Conservation (phyloP, 2,329 filamentous ascomycete genomes). For the Cercospora berteroae region DNA sequence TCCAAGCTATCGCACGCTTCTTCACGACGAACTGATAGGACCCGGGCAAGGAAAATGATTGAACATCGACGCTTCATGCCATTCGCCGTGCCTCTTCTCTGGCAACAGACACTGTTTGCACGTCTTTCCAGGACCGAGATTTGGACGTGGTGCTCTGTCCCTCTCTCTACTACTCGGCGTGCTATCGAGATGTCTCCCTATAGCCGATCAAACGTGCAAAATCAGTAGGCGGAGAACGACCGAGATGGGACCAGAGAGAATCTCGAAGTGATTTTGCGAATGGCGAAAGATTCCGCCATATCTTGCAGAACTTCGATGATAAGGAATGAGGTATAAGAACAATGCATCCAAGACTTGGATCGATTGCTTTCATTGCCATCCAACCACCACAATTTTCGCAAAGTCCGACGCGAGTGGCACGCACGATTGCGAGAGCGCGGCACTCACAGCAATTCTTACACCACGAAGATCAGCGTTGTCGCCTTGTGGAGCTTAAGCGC, state of each 20-base stretch:
- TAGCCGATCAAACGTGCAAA: not conserved
- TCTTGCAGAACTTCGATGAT: not conserved
- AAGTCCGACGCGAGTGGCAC: not conserved
- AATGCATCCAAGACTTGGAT: not conserved
- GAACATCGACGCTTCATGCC: not conserved
- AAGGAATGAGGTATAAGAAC: not conserved
- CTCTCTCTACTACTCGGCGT: not conserved
- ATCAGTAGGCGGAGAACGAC: not conserved
- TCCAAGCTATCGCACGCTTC: not conserved
- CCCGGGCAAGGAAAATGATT: not conserved
- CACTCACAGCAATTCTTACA: not conserved
- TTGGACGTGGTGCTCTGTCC: not conserved
- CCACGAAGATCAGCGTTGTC: not conserved
- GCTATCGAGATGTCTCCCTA: not conserved
- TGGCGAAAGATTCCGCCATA: not conserved
- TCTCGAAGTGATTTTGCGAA: not conserved
- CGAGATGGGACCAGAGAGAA: not conserved
- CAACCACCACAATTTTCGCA: not conserved
- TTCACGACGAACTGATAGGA: not conserved
- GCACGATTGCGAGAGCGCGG: not conserved
- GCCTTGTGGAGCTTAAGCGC: not conserved
- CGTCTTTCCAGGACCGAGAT: not conserved
- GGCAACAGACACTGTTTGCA: not conserved
- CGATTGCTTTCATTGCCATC: not conserved
- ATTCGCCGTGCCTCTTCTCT: not conserved